A percentile compares a stretch with the other conserved stretches of the same genome.
Evolutionary conservation across 148 eudicot species (phyloP).

Genomic region (Nyssa sinensis): DNA sequence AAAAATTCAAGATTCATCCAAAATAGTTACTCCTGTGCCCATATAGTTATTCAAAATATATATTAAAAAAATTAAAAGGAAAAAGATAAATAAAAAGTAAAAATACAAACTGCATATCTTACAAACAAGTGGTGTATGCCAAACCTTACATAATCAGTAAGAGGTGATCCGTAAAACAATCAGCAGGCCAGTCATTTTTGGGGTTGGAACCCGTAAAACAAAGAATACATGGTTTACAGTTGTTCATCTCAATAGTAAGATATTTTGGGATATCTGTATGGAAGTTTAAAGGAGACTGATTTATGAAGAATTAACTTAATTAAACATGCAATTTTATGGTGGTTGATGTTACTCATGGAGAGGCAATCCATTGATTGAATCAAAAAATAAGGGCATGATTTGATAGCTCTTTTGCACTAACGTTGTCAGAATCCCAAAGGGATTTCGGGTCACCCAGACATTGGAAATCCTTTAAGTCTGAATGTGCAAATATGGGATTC

Average conservation of each 20-base stretch:
- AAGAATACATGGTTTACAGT: too few species aligned
- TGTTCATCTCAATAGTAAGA: too few species aligned
- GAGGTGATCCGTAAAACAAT: not conserved
- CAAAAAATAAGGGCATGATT: not conserved
- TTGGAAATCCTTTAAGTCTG: too few species aligned
- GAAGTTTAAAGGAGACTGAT: not conserved
- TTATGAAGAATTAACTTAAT: not conserved
- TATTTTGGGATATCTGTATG: not conserved
- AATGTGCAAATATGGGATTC: too few species aligned
- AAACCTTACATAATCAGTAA: not conserved
- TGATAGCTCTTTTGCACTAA: not conserved
- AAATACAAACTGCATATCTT: not conserved
- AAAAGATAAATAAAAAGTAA: not conserved
- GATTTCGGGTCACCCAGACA: too few species aligned
- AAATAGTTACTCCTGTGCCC: not conserved
- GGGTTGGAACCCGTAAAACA: too few species aligned
- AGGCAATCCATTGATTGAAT: conserved; percentile 3
- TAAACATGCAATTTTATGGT: not conserved
- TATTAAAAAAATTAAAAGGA: not conserved
- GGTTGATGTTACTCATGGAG: not conserved
- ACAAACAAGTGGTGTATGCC: too few species aligned
- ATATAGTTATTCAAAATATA: not conserved
- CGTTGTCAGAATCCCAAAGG: too few species aligned
- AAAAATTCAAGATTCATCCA: not conserved
- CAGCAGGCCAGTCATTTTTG: too few species aligned